Evolutionary conservation across 306 rosid genomes (phyloP), one percentile per base, ranked within the genome.

Genomic region (Casuarina glauca): DNA sequence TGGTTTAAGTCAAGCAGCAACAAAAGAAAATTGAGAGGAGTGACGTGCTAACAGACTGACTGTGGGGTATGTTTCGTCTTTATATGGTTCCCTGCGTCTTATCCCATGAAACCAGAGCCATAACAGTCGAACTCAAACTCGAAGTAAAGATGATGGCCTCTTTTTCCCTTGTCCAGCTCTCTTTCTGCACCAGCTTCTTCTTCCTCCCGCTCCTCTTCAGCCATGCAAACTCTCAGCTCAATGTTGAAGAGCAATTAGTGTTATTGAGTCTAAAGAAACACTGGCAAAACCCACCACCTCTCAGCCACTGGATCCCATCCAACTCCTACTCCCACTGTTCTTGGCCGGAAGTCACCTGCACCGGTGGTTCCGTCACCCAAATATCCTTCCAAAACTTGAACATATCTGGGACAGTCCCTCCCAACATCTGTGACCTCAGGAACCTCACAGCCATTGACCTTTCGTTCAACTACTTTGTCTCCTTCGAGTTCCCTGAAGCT

Each of bases 261-360:
- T 81, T 93, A 0, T 46, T 91, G 20, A 81, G 76, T 61, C 60
- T 89, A 32, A 87, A 89, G 67, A 77, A 82, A 4, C 72, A 80
- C 63, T 75, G 87, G 79, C 36, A 81, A 41, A 73, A 87, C 53
- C 88, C 92, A 12, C 39, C 86, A 0, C 78, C 51, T 0, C 80
- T 89, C 20, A 72, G 69, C 70, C 85, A 82, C 7, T 91, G 94
- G 97, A 85, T 77, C 2, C 13, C 64, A 26, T 83, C 93, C 52
- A 82, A 83, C 78, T 20, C 76, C 48, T 0, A 15, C 11, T 79
- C 89, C 9, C 87, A 89, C 54, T 93, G 94, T 66, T 50, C 83
- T 42, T 93, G 90, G 91, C 82, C 81, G 2, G 90, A 86, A 74
- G 78, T 91, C 76, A 82, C 2, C 36, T 93, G 98, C 87, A 81